phyloP scores from a whole-genome alignment of 1,139 yeast species.

The Yamadazyma diddensiae region DNA sequence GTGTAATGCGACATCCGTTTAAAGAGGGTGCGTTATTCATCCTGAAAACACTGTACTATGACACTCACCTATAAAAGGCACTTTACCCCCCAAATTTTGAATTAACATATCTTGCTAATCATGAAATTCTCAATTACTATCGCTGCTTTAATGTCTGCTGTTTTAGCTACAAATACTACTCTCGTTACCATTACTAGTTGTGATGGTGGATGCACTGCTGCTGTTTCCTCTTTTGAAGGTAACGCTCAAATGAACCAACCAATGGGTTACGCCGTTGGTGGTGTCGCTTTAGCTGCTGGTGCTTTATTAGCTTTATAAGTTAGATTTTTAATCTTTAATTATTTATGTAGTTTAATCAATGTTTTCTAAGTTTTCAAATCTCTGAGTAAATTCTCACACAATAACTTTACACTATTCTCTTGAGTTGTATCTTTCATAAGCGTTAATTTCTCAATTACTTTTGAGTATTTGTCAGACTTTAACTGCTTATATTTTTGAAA shows the following conservation, averaged over 20 bases:
- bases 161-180: constrained; percentile 20
- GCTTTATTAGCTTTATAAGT: constrained; percentile 47
- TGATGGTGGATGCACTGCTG: constrained; percentile 20
- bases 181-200: constrained; percentile 39
- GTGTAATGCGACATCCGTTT: too few relatives aligned
- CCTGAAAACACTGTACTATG: too few relatives aligned
- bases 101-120: not conserved
- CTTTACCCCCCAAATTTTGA: not conserved
- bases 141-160: constrained; percentile 39
- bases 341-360: not conserved
- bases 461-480: constrained; percentile 18
- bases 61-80: constrained; percentile 1
- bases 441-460: constrained; percentile 16
- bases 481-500: constrained; percentile 40
- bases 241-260: constrained; percentile 20
- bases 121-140: constrained; percentile 12
- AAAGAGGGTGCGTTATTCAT: too few relatives aligned
- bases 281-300: constrained; percentile 46
- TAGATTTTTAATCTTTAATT: constrained; percentile 2
- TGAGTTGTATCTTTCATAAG: constrained; percentile 22
- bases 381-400: constrained; percentile 23
- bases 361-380: constrained; percentile 13
- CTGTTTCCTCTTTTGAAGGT: constrained; percentile 34
- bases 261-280: constrained; percentile 32
- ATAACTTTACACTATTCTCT: constrained; percentile 20